Conservation (phyloP, 257 asterid species). For the Nicotiana attenuata region DNA sequence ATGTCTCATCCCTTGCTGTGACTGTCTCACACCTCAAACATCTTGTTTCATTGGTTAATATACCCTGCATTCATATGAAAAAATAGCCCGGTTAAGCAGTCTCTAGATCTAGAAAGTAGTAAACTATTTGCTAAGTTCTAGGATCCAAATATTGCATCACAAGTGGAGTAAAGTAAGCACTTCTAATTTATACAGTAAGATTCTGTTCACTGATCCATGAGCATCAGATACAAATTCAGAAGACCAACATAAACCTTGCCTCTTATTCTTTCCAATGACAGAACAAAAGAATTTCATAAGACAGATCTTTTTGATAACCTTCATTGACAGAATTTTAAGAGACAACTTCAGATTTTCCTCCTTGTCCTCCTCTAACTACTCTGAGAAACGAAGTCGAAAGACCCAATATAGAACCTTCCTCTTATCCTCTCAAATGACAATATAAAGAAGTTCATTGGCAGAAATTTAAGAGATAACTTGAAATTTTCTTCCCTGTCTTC, state of each 20-base stretch:
- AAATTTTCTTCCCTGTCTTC: background rate
- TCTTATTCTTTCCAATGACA: background rate
- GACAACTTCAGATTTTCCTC: conserved; percentile 1
- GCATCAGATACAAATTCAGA: background rate
- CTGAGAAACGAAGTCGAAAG: background rate
- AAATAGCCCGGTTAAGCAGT: background rate
- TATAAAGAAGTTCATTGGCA: background rate
- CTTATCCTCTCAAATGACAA: background rate
- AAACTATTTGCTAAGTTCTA: background rate
- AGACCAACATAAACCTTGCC: background rate
- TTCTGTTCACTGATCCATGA: background rate
- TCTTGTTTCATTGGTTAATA: conserved; percentile 80
- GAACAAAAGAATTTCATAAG: background rate
- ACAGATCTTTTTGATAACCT: background rate
- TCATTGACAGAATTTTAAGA: background rate
- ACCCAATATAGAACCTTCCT: background rate
- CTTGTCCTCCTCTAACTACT: background rate
- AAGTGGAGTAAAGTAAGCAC: background rate
- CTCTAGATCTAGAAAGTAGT: background rate
- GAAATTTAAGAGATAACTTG: background rate
- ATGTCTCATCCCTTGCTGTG: conserved; percentile 90
- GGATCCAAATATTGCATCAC: background rate
- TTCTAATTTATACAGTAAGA: background rate
- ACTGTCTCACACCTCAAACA: conserved; percentile 90
- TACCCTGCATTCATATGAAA: conserved; percentile 46